Evolutionary conservation across 306 rosid species (phyloP).

Genomic region (Quillaja saponaria): DNA sequence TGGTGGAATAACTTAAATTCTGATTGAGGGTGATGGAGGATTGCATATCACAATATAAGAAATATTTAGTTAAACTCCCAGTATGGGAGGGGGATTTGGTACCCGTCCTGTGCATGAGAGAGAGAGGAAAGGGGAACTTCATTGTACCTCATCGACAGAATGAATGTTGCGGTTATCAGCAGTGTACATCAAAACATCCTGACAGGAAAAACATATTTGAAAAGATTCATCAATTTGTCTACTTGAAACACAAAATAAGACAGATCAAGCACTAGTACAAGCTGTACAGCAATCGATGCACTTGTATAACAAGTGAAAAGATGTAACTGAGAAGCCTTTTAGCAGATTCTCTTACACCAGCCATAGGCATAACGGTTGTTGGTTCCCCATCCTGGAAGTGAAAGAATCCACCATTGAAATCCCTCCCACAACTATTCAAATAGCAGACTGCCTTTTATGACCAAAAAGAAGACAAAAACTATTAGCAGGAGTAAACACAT

Average conservation of each 20-base stretch:
- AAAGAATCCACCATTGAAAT: constrained; percentile 82
- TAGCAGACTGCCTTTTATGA: constrained; percentile 82
- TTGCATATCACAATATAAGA: too few species aligned
- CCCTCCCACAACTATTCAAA: constrained; percentile 63
- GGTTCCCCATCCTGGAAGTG: constrained; percentile 86
- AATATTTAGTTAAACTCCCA: too few species aligned
- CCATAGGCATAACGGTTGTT: constrained; percentile 51
- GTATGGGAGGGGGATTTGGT: too few species aligned
- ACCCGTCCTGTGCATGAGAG: too few species aligned
- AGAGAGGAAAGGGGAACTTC: constrained; percentile 26
- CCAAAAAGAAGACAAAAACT: constrained; percentile 29
- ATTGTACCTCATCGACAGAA: constrained; percentile 88
- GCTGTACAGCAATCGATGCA: background rate
- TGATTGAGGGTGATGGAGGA: too few species aligned
- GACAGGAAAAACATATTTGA: too few species aligned
- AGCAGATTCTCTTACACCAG: constrained; percentile 67
- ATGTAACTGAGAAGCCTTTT: background rate
- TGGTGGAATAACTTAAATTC: too few species aligned
- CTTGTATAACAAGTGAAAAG: background rate
- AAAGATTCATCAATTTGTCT: background rate
- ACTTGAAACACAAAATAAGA: constrained; percentile 14
- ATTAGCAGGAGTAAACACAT: constrained; percentile 29
- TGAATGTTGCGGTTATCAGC: constrained; percentile 76
- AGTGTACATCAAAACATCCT: constrained; percentile 87
- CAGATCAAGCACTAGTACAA: background rate